Percentiles rank a stretch among this genome's conserved stretches.
These are phyloP conservation scores for Acrodontium crateriforme DNA, from an alignment of 2,329 filamentous ascomycete species.

Conservation along the genomic window DNA sequence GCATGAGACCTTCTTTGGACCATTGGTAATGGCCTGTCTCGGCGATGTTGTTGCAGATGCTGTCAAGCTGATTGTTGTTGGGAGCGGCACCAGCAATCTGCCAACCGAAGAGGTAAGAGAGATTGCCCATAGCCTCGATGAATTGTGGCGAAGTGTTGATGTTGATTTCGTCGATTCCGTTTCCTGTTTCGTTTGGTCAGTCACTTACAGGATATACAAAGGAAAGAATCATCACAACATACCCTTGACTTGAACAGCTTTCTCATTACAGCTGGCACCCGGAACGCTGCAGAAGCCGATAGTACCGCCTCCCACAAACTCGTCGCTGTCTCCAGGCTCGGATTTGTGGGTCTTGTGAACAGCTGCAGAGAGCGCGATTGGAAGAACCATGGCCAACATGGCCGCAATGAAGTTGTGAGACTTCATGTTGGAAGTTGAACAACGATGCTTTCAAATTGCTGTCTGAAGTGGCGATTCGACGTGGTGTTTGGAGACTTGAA, in stretches of 20 bases:
- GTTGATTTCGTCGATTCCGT: slow-evolving; percentile 5
- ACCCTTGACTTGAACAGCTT: background rate
- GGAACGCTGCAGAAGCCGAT: background rate
- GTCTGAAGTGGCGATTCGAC: too few relatives aligned
- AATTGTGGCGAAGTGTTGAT: too few relatives aligned
- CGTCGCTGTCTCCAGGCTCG: too few relatives aligned
- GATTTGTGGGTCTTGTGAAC: too few relatives aligned
- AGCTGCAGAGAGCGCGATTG: too few relatives aligned
- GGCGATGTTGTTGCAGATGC: slow-evolving; percentile 10
- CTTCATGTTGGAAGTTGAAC: too few relatives aligned
- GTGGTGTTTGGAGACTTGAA: too few relatives aligned
- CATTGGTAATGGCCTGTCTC: slow-evolving; percentile 10
- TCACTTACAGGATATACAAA: background rate
- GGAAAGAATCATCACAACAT: background rate
- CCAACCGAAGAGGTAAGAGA: slow-evolving; percentile 17
- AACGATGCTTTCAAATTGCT: too few relatives aligned
- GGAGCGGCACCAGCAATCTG: slow-evolving; percentile 15
- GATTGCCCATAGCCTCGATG: slow-evolving; percentile 8
- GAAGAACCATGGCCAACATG: too few relatives aligned
- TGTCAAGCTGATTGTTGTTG: slow-evolving; percentile 9
- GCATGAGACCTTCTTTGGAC: slow-evolving; percentile 9
- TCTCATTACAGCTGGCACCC: background rate
- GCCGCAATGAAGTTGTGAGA: too few relatives aligned
- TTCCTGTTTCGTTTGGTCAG: slow-evolving; percentile 2
- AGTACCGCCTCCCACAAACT: too few relatives aligned